Conservation (phyloP, 2,329 filamentous ascomycete species). For the Penicillium sp. region DNA sequence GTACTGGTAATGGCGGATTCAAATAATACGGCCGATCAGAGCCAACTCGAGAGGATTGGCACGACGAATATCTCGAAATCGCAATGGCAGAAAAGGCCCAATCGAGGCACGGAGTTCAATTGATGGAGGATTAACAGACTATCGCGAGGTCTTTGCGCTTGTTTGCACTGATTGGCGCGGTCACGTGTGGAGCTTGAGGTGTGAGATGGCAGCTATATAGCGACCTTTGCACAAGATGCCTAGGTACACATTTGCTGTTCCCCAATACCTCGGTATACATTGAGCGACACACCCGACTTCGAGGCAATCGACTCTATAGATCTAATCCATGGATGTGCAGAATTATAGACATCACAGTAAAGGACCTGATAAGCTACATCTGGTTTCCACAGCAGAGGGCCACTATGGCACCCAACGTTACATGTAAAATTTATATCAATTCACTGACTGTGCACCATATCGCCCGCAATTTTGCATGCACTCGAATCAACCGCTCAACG, state of each 20-base stretch:
- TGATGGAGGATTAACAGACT: background rate
- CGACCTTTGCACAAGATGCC: too few relatives aligned
- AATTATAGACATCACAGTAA: background rate
- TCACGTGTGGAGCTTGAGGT: constrained; percentile 11
- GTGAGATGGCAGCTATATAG: background rate
- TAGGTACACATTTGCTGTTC: background rate
- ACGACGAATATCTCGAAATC: background rate
- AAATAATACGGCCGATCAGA: background rate
- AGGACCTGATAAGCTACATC: background rate
- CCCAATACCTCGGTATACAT: background rate
- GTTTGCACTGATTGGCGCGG: constrained; percentile 15
- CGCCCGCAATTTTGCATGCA: constrained; percentile 24
- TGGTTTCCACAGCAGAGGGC: background rate
- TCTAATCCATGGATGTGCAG: too few relatives aligned
- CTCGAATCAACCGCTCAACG: constrained; percentile 30
- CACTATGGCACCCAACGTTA: background rate
- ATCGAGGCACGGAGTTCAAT: constrained; percentile 2
- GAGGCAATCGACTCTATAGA: background rate
- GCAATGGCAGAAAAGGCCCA: background rate
- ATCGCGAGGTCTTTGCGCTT: constrained; percentile 8
- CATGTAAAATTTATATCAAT: constrained; percentile 17
- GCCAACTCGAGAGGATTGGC: background rate
- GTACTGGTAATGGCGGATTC: background rate
- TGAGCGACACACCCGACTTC: background rate
- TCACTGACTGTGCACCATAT: constrained; percentile 25